Evolutionary conservation across 345 rosid genomes (phyloP), one percentile per base, ranked within the genome.

Genomic region (Bruguiera sexangula): DNA sequence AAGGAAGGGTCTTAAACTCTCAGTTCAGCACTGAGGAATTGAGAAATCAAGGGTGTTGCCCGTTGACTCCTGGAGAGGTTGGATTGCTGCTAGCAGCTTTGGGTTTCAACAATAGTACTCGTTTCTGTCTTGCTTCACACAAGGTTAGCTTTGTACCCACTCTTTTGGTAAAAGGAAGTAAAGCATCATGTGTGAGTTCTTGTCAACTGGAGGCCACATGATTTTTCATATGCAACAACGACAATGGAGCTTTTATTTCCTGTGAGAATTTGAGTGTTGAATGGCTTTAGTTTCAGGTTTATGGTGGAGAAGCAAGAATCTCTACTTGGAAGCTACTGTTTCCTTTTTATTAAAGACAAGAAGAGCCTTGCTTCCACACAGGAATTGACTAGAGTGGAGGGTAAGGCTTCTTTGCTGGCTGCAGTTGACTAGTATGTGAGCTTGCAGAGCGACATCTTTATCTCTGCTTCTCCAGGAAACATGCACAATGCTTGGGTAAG

Each of bases 391-490:
- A 69, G 61, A 58, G 85, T 92, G 73, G 88, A 86, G 74, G 90
- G 96, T 68, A 95, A 85, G 85, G 96, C 99, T 65, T 95, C 96
- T 52, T 77, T 95, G 43, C 70, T 90, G 72, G 97, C 99, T 56
- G 97, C 98, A 31, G 84, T 95, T 31, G 97, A 95, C 73, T 95
- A 95, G 78, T 88, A 92, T 58, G 83, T 92, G 18, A 82, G 90
- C 74, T 83, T 89, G 98, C 92, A 90, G 67, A 92, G 98, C 10
- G 87, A 95, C 77, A 81, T 92, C 67, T 95, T 92, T 80, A 82
- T 95, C 70, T 90, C 97, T 6, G 94, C 99, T 43, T 95, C 98
- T 64, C 99, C 91, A 11, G 97, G 98, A 69, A 95, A 95, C 74
- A 95, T 95, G 99, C 97, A 92, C 80, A 92, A 95, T 71, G 98